phyloP scores from a whole-genome alignment of 1,139 yeast species.

The Hansenula anomala region DNA sequence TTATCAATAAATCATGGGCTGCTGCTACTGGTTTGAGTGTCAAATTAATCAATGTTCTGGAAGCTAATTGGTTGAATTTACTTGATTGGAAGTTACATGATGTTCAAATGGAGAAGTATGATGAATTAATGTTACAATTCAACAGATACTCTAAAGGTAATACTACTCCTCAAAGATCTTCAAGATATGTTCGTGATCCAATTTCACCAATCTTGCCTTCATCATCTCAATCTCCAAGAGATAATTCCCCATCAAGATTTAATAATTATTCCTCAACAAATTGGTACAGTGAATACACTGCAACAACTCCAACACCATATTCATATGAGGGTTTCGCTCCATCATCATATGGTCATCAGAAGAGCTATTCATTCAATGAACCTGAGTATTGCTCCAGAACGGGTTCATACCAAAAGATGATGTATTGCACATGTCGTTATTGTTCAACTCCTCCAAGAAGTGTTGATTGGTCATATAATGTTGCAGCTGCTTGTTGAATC shows the following conservation, averaged over 20 bases:
- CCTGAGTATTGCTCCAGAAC: conserved; percentile 20
- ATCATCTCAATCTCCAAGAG: conserved; percentile 16
- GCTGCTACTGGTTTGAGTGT: conserved; percentile 84
- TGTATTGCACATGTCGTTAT: conserved; percentile 19
- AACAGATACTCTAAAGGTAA: conserved; percentile 15
- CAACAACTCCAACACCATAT: conserved; percentile 3
- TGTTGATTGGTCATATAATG: conserved; percentile 20
- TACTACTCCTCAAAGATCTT: conserved; percentile 5
- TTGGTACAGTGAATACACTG: conserved; percentile 5
- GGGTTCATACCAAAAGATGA: conserved; percentile 17
- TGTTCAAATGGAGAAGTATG: conserved; percentile 18
- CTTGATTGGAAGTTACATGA: conserved; percentile 31
- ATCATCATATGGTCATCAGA: conserved; percentile 8
- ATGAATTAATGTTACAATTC: conserved; percentile 18
- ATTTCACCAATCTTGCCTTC: conserved; percentile 15
- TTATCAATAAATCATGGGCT: conserved; percentile 92
- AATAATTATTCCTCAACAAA: conserved; percentile 3
- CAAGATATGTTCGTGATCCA: conserved; percentile 10
- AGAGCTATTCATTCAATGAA: conserved; percentile 13
- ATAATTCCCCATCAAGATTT: conserved; percentile 7
- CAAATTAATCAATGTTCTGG: conserved; percentile 55
- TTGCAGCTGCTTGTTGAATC: conserved; percentile 14
- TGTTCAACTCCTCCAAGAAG: conserved; percentile 15
- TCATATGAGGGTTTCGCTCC: conserved; percentile 2
- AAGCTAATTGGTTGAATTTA: conserved; percentile 62